phyloP scores from a whole-genome alignment of 2,329 filamentous ascomycete species.

The Eurotiales sp. region DNA sequence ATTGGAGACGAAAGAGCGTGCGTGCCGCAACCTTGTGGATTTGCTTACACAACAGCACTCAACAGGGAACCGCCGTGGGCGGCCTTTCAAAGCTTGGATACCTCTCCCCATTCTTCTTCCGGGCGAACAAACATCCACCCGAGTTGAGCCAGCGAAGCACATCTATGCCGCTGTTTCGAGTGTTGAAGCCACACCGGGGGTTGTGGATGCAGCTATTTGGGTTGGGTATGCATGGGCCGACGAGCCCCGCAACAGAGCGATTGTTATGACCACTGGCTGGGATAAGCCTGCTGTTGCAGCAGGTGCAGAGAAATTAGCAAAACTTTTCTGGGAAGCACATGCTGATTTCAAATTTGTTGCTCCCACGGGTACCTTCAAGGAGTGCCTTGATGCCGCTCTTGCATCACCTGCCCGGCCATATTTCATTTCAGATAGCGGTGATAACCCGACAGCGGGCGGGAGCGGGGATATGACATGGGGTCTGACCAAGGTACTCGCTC shows the following conservation, averaged over 20 bases:
- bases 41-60: conserved; percentile 27
- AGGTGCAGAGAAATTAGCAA: conserved; percentile 46
- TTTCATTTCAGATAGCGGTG: conserved; percentile 55
- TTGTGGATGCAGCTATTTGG: conserved; percentile 54
- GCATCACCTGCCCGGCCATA: conserved; percentile 41
- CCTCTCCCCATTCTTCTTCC: conserved; percentile 51
- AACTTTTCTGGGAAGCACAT: conserved; percentile 47
- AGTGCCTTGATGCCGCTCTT: conserved; percentile 48
- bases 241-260: conserved; percentile 51
- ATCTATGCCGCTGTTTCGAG: conserved; percentile 48
- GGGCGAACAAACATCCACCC: conserved; percentile 54
- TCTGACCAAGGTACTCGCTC: conserved; percentile 42
- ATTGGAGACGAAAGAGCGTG: conserved; percentile 49
- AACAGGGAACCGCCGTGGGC: conserved; percentile 4
- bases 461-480: conserved; percentile 55
- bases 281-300: conserved; percentile 34
- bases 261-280: conserved; percentile 52
- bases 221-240: conserved; percentile 57
- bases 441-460: conserved; percentile 55
- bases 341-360: conserved; percentile 52
- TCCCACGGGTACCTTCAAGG: conserved; percentile 45
- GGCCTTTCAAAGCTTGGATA: conserved; percentile 52
- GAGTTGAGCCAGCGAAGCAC: conserved; percentile 50
- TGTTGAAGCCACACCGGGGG: conserved; percentile 39
- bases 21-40: conserved; percentile 48